phyloP scores from a whole-genome alignment of 108 stramenopile genomes.

The Skeletonema grethae region DNA sequence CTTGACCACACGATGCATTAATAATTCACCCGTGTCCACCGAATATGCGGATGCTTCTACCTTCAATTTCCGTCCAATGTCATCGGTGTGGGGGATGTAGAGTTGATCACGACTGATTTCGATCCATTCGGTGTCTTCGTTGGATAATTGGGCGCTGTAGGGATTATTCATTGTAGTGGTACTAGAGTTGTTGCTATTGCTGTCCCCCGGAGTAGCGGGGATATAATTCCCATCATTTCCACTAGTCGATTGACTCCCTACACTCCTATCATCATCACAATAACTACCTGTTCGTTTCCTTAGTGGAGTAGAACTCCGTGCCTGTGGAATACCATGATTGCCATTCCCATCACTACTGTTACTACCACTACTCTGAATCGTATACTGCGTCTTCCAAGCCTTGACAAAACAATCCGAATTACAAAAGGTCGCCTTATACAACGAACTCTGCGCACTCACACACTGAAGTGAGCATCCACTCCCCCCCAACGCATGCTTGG shows the following conservation, averaged over 20 bases:
- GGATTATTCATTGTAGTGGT: constrained; percentile 27
- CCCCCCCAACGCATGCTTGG: constrained; percentile 80
- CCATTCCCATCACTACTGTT: background rate
- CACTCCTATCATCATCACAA: constrained; percentile 47
- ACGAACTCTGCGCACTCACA: constrained; percentile 76
- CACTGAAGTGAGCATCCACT: constrained; percentile 82
- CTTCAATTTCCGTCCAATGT: constrained; percentile 83
- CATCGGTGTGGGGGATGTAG: constrained; percentile 75
- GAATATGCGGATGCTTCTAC: constrained; percentile 83
- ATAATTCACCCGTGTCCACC: constrained; percentile 74
- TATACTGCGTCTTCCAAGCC: constrained; percentile 92
- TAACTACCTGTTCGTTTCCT: constrained; percentile 28
- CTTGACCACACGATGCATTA: constrained; percentile 88
- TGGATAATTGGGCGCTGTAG: constrained; percentile 29
- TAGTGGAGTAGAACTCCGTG: constrained; percentile 28
- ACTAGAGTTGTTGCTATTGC: constrained; percentile 5
- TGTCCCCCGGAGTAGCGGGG: constrained; percentile 58
- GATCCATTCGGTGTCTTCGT: constrained; percentile 62
- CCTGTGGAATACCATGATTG: constrained; percentile 15
- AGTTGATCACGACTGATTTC: constrained; percentile 79
- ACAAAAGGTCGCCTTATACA: constrained; percentile 86
- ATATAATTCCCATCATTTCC: constrained; percentile 28
- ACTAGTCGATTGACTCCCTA: constrained; percentile 23
- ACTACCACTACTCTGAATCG: constrained; percentile 58
- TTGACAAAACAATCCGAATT: constrained; percentile 84